Evolutionary conservation across 176 grass and related monocot species (phyloP), one percentile per base, ranked within the genome.

Genomic region (Ensete ventricosum): DNA sequence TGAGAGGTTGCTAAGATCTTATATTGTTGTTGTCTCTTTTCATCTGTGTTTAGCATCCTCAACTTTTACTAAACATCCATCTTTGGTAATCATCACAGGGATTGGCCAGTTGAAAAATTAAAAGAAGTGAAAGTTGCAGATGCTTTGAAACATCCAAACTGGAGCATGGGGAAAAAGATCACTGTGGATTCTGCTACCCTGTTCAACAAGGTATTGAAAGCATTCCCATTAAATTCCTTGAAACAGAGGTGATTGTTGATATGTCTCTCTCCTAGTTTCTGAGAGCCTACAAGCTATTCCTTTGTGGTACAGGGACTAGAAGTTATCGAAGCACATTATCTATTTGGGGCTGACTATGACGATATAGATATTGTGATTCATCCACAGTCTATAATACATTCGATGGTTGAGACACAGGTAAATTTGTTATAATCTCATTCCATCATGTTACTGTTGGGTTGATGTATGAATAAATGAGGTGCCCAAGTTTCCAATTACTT

Each of bases 131-230:
- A 89, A 80, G 95, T 94, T 81, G 88, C 95, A 20, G 95, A 99
- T 82, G 90, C 95, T 77, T 81, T 99, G 48, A 99, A 91, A 50
- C 95, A 99, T 53, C 95, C 95, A 72, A 99, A 94, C 78, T 99
- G 95, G 95, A 94, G 65, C 66, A 94, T 99, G 95, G 95, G 95
- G 54, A 94, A 94, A 80, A 99, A 99, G 85, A 93, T 99, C 80
- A 99, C 95, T 66, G 95, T 99, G 48, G 95, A 99, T 84, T 99
- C 95, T 76, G 95, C 95, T 78, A 99, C 95, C 67, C 81, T 99
- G 57, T 99, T 99, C 82, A 99, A 99, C 76, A 99, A 99, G 83
- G 90, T 99, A 67, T 78, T 10, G 34, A 43, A 43, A 43, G 34
- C 34, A 43, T 5, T 43, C 34, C 5, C 34, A 43, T 43, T 43